Conservation (phyloP, 176 grass and related monocot genomes). For the Coix lacrymajobi region DNA sequence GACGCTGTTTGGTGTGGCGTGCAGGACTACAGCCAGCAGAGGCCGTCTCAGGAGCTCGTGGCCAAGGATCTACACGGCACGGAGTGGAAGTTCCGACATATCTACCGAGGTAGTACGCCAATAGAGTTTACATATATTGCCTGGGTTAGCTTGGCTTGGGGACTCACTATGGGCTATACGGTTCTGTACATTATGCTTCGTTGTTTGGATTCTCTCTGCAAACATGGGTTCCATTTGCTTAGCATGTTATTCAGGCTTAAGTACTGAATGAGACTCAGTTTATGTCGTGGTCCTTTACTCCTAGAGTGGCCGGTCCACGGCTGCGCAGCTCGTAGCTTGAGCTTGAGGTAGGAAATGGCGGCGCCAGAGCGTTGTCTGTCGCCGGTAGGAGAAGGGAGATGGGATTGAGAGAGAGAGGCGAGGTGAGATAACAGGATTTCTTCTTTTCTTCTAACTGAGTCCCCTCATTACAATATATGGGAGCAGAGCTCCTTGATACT, state of each 20-base stretch:
- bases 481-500: no score
- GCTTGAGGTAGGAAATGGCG: no score
- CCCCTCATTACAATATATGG: no score
- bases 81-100: slow-evolving; percentile 88
- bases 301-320: no score
- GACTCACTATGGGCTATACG: background rate
- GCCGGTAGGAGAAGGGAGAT: no score
- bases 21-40: slow-evolving; percentile 73
- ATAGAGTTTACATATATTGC: background rate
- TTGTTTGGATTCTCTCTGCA: background rate
- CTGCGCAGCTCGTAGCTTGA: no score
- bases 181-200: background rate
- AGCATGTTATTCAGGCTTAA: background rate
- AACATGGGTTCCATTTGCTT: background rate
- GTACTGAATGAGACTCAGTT: background rate
- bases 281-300: no score
- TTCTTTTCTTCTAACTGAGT: no score
- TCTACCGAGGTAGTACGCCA: slow-evolving; percentile 64
- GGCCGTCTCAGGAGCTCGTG: slow-evolving; percentile 85
- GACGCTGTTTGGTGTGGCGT: slow-evolving; percentile 11
- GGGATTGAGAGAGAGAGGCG: no score
- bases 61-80: slow-evolving; percentile 87
- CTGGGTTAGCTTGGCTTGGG: background rate
- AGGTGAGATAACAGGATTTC: no score
- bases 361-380: no score